Evolutionary conservation across 1,284 basidiomycete species (phyloP).

Genomic region (Pseudozyma sp.): DNA sequence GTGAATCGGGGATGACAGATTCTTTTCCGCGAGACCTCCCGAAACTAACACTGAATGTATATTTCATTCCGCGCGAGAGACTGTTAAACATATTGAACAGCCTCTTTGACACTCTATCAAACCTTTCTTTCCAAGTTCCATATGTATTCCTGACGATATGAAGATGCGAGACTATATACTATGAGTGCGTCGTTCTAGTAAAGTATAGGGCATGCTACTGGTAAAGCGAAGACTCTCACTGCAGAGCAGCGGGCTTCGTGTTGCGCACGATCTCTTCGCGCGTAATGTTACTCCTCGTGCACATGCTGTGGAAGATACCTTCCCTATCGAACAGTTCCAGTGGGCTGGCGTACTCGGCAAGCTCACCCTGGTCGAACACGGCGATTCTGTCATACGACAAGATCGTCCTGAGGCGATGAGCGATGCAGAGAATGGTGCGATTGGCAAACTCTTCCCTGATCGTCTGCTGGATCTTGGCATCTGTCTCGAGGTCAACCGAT

Average conservation of each 20-base stretch:
- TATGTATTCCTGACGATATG: too few relatives aligned
- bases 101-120: too few relatives aligned
- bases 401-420: constrained; percentile 80
- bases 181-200: too few relatives aligned
- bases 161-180: too few relatives aligned
- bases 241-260: constrained; percentile 11
- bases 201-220: too few relatives aligned
- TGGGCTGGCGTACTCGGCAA: constrained; percentile 81
- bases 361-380: constrained; percentile 79
- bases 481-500: constrained; percentile 81
- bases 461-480: constrained; percentile 85
- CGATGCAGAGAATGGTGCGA: constrained; percentile 82
- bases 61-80: too few relatives aligned
- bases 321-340: constrained; percentile 73
- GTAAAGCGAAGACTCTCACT: not conserved
- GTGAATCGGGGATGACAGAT: too few relatives aligned
- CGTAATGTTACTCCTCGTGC: constrained; percentile 78
- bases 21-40: too few relatives aligned
- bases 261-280: constrained; percentile 71
- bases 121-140: too few relatives aligned
- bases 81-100: too few relatives aligned
- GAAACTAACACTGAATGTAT: too few relatives aligned
- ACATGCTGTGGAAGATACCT: constrained; percentile 78
- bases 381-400: constrained; percentile 83
- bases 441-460: constrained; percentile 83